Percentiles rank a stretch among this genome's conserved stretches.
Conservation (phyloP, 257 asterid genomes). For the Capsicum chinense region DNA sequence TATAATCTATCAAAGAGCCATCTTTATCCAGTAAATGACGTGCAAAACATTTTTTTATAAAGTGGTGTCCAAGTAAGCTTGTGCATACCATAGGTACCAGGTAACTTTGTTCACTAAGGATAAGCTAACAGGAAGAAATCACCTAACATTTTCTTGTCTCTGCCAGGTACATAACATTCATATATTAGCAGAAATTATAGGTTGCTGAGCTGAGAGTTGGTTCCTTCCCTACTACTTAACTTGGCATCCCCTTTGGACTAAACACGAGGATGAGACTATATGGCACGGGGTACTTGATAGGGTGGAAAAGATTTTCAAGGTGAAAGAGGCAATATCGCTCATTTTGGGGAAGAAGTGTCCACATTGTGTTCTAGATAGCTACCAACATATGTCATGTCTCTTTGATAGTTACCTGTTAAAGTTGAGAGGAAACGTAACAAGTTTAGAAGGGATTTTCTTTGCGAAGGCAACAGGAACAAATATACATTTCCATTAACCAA, state of each 20-base stretch:
- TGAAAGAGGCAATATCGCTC: neutral
- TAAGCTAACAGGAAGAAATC: neutral
- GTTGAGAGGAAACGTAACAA: neutral
- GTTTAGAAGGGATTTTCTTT: neutral
- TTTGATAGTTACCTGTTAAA: neutral
- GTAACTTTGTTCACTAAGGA: neutral
- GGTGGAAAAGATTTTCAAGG: neutral
- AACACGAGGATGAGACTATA: neutral
- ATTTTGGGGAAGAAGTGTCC: neutral
- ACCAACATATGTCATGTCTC: slow-evolving; percentile 11
- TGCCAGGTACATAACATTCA: neutral
- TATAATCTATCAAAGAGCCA: neutral
- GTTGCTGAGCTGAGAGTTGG: neutral
- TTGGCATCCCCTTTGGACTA: slow-evolving; percentile 10
- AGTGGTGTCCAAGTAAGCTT: neutral
- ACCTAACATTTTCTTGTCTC: neutral
- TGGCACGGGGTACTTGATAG: neutral
- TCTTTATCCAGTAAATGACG: neutral
- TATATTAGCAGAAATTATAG: neutral
- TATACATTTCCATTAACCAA: neutral
- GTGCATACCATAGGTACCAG: neutral
- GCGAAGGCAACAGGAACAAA: neutral
- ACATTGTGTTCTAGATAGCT: neutral
- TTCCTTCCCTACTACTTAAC: neutral
- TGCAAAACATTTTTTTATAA: neutral